Evolutionary conservation across 345 rosid species (phyloP), one percentile per base, ranked within the genome.

Genomic region (Camelina laxa): DNA sequence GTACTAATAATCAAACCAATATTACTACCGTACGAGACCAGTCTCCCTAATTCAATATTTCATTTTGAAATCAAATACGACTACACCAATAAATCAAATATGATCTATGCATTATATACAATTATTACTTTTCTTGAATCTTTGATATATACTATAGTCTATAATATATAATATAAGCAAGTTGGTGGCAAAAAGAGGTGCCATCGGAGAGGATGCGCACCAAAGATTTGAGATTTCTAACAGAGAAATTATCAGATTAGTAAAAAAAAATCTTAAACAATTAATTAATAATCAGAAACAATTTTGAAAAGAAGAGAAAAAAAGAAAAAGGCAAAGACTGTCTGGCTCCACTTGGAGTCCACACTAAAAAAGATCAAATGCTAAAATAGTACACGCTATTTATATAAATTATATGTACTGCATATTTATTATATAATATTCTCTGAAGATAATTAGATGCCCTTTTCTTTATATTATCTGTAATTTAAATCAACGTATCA

Each of bases 121-220:
- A 24, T 30, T 12, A 50, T 42, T 41, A 31, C 2, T 17, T 53
- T 53, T 65, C 20, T 42, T 33, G 19, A 55, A 39, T 64, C 19
- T 53, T 27, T 21, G 7, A 56, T 13, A 65, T 64, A 22, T 27
- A 27, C 30, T 31, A 56, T n/a, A 45, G 15, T 44, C 30, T 31
- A 56, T n/a, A 45, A 44, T 44, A 9, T 50, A 12, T 30, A 47
- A 67, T 53, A 69, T 57, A 45, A 61, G 76, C 67, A 76, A 76
- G 67, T 64, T 57, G 76, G 60, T 50, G 27, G 47, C 39, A 77
- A 65, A 47, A 63, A 49, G 35, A 53, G 70, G 62, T 77, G 76
- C 80, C 65, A 60, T 77, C 22, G 35, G 21, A 48, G 80, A 70
- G 72, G 80, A 70, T 65, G 62, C 76, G 80, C 76, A 71, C 72